phyloP scores from a whole-genome alignment of 2,329 filamentous ascomycete species.

The Sporothrix inflata region DNA sequence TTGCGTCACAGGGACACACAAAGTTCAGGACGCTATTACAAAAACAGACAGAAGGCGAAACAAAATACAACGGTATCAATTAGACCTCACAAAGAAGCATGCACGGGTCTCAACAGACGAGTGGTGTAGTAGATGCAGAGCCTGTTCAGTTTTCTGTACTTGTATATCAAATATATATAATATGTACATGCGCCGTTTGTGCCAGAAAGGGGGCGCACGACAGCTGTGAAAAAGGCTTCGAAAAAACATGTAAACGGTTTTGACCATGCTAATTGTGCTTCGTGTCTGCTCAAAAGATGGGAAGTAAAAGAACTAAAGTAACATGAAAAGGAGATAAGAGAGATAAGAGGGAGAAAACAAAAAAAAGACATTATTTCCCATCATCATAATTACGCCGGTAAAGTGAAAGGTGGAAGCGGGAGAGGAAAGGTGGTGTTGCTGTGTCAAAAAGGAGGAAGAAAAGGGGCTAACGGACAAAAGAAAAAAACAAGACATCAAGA shows the following conservation, averaged over 20 bases:
- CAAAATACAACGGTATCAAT: not conserved
- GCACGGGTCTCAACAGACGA: no score
- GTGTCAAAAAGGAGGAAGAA: slow-evolving; percentile 4
- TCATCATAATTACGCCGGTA: slow-evolving; percentile 30
- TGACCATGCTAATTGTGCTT: not conserved
- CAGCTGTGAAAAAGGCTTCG: not conserved
- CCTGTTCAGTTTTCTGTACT: not conserved
- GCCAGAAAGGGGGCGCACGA: not conserved
- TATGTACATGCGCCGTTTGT: not conserved
- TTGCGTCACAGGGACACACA: not conserved
- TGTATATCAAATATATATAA: not conserved
- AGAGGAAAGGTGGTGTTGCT: not conserved
- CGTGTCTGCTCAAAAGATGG: no score
- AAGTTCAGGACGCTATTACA: not conserved
- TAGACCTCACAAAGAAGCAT: not conserved
- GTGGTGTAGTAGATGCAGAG: no score
- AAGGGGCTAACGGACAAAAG: not conserved
- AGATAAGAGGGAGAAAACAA: not conserved
- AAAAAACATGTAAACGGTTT: not conserved
- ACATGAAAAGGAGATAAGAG: not conserved
- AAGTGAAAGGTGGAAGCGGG: not conserved
- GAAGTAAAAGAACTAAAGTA: not conserved
- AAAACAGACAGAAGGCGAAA: not conserved
- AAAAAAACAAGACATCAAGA: not conserved
- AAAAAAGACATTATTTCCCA: slow-evolving; percentile 23